These are phyloP conservation scores for Primulina tabacum DNA, from an alignment of 257 asterid genomes.

Conservation along the genomic window DNA sequence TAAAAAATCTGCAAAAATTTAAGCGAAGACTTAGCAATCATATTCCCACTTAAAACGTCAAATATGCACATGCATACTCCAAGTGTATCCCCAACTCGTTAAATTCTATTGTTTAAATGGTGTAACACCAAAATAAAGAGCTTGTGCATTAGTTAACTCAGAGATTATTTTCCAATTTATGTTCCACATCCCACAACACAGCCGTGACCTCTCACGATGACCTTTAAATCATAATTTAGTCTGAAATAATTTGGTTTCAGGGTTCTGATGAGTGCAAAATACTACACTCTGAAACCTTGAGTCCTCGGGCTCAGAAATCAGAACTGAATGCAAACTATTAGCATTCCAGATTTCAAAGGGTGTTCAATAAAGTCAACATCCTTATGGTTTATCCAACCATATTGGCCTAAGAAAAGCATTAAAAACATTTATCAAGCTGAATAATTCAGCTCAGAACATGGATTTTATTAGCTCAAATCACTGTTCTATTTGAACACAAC, in stretches of 20 bases:
- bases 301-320: not conserved
- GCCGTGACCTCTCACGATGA: not conserved
- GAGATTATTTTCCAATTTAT: not conserved
- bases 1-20: no score
- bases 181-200: not conserved
- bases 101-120: not conserved
- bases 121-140: not conserved
- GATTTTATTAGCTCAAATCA: not conserved
- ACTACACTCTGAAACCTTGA: not conserved
- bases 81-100: not conserved
- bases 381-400: no score
- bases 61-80: not conserved
- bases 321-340: not conserved
- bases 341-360: not conserved
- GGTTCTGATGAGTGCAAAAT: not conserved
- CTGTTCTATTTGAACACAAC: not conserved
- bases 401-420: no score
- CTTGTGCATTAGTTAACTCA: not conserved
- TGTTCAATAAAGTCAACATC: no score
- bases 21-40: no score
- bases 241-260: not conserved
- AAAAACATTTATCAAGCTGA: no score
- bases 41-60: no score
- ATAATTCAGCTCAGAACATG: not conserved
- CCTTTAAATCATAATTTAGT: not conserved